These are phyloP conservation scores for Ploettnerulaceae sp. DNA, from an alignment of 2,329 filamentous ascomycete species.

Conservation along the genomic window DNA sequence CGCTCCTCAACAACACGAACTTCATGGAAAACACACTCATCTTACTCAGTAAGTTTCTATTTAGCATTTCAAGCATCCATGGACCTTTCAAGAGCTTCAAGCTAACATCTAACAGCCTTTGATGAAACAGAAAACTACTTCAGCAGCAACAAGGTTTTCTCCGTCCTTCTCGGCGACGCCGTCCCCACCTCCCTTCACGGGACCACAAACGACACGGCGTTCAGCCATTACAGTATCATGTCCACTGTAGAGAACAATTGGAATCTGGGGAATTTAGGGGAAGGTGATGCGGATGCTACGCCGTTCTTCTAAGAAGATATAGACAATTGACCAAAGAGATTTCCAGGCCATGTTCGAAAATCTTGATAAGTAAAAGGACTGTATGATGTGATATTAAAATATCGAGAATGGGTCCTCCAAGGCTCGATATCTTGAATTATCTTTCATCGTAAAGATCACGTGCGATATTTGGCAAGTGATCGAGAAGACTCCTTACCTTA, in stretches of 20 bases:
- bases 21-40: slow-evolving; percentile 51
- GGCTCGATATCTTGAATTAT: too few relatives aligned
- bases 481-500: too few relatives aligned
- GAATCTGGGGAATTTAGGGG: slow-evolving; percentile 59
- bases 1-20: slow-evolving; percentile 61
- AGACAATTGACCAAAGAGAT: too few relatives aligned
- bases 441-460: too few relatives aligned
- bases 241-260: slow-evolving; percentile 55
- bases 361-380: too few relatives aligned
- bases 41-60: slow-evolving; percentile 42
- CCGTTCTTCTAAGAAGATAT: slow-evolving; percentile 8
- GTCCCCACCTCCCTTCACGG: slow-evolving; percentile 42
- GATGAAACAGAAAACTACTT: slow-evolving; percentile 50
- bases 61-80: slow-evolving; percentile 48
- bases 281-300: slow-evolving; percentile 35
- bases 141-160: slow-evolving; percentile 46
- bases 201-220: slow-evolving; percentile 46
- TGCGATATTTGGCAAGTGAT: too few relatives aligned
- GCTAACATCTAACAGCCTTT: slow-evolving; percentile 52
- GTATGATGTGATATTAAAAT: too few relatives aligned
- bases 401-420: too few relatives aligned
- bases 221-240: slow-evolving; percentile 40
- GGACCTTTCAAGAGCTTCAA: slow-evolving; percentile 49
- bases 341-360: too few relatives aligned
- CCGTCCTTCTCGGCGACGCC: slow-evolving; percentile 49